Evolutionary conservation across 306 rosid species (phyloP), one percentile per base, ranked within the genome.

Genomic region (Morella rubra): DNA sequence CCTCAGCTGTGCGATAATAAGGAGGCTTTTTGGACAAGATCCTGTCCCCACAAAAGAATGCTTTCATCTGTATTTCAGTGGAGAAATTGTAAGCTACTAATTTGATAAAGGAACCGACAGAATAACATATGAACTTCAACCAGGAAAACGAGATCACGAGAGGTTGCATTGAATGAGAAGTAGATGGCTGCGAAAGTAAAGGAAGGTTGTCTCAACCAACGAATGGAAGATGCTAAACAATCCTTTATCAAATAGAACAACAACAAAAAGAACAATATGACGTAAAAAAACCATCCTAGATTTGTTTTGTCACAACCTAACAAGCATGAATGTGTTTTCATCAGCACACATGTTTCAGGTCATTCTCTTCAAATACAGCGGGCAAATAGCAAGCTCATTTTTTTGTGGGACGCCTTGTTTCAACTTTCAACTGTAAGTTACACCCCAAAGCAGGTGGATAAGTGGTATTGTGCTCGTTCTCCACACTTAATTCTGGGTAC

Each of bases 1-100:
- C 79, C 85, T 93, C 97, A 19, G 86, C 89, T 44, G 98, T 93
- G 70, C 73, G 88, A 78, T 93, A 93, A 73, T 93, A 91, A 27
- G 90, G 88, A 47, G 97, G 97, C 83, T 85, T 91, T 80, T 82
- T 90, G 64, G 87, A 75, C 79, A 93, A 73, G 18, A 93, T 82
- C 79, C 78, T 86, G 83, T 87, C 94, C 71, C 80, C 94, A 59
- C 90, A 87, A 74, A 88, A 89, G 59, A 88, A 85, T 69, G 83
- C 89, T 80, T 90, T 91, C 97, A 93, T 90, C 98, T 93, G 93
- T 83, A 83, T 74, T 71, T 44, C 79, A 79, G 79, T 64, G 62
- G 66, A 20, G 81, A 77, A 49, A 54, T 70, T 14, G 68, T 42
- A 8, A 5, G 67, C 73, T 73, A 81, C 49, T 42, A 45, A 12